Evolutionary conservation across 306 rosid genomes (phyloP), one percentile per base, ranked within the genome.

Genomic region (Lathyrus tuberosus): DNA sequence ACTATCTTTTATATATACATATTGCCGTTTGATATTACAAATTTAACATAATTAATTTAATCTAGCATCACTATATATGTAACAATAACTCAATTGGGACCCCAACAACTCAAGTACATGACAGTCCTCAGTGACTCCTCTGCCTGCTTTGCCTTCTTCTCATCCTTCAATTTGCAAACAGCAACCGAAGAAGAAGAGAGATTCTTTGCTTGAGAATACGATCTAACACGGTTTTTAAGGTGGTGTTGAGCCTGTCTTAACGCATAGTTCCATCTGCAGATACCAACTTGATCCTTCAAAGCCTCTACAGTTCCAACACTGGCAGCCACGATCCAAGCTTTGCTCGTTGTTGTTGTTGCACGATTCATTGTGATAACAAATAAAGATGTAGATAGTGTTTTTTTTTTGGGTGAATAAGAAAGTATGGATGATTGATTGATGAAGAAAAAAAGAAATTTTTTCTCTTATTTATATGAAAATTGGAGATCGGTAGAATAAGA

Each of bases 71-170:
- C 33, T 52, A 52, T 4, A 0, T 4, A 22, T 11, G 12, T 22
- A 53, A 1, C 12, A 22, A 20, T 22, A 4, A 14, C 37, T 61
- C 52, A 82, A 26, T 78, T 79, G 44, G 81, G 84, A 67, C 71
- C 77, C 84, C 86, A 82, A 16, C 92, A 88, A 57, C 90, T 88
- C 53, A 88, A 70, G 73, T 84, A 91, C 90, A 91, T 84, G 69
- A 90, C 91, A 0, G 70, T 83, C 56, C 88, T 86, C 2, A 86
- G 53, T 4, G 97, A 88, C 40, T 90, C 97, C 41, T 91, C 92
- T 10, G 92, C 82, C 6, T 83, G 78, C 41, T 75, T 90, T 42
- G 79, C 46, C 42, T 79, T 72, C 20, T 76, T 70, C 12, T 71
- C 85, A 11, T 72, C 89, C 46, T 79, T 82, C 3, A 83, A 4